Percentiles rank a stretch among this genome's conserved stretches.
phyloP scores from a whole-genome alignment of 805 yeast genomes.

The Wickerhamomyces strasburgensis region DNA sequence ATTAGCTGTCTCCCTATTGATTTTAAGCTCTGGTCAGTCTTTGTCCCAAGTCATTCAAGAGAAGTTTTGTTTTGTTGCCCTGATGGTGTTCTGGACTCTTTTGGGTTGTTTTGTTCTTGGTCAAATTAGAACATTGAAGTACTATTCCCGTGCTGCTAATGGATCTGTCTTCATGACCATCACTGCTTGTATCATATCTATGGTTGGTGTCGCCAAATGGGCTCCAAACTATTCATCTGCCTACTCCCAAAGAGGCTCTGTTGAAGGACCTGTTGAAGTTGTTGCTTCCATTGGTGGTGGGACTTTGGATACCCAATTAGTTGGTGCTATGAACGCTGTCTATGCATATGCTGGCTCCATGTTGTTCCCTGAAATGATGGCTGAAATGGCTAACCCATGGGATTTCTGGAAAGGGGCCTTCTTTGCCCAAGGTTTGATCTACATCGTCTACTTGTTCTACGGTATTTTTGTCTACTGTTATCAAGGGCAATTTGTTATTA shows the following conservation, averaged over 20 bases:
- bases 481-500: constrained; percentile 41
- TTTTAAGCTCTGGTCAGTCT: constrained; percentile 38
- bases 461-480: constrained; percentile 39
- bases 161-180: constrained; percentile 44
- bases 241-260: constrained; percentile 9
- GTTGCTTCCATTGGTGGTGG: constrained; percentile 27
- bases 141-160: constrained; percentile 38
- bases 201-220: constrained; percentile 35
- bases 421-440: constrained; percentile 36
- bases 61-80: constrained; percentile 36
- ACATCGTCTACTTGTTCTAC: constrained; percentile 34
- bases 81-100: constrained; percentile 38
- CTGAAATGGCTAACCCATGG: constrained; percentile 44
- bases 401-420: constrained; percentile 46
- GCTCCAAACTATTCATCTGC: constrained; percentile 32
- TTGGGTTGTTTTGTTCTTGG: constrained; percentile 37
- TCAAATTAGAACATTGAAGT: constrained; percentile 35
- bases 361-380: constrained; percentile 42
- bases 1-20: constrained; percentile 38
- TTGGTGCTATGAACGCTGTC: constrained; percentile 40
- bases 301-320: constrained; percentile 27
- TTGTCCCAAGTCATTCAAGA: constrained; percentile 35
- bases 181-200: constrained; percentile 38
- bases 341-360: constrained; percentile 50
- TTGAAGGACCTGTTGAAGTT: constrained; percentile 23